Base-by-base conservation (phyloP, 306 rosid genomes). In the Sesbania bispinosa region DNA sequence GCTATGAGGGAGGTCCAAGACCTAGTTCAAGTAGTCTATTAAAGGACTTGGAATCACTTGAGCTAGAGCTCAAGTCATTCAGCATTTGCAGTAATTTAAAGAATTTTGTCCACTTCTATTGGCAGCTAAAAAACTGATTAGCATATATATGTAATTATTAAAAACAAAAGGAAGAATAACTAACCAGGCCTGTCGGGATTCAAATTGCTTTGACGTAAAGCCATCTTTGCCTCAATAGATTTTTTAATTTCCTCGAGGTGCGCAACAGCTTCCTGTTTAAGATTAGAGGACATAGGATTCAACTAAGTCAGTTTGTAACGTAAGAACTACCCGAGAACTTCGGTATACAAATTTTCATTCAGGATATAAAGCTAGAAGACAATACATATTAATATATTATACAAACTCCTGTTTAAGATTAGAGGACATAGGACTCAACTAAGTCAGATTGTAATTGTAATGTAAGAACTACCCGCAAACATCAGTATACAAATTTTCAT, bases 131-230 rank as follows among this genome's bases (percentile, higher is more conserved):
- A 74, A 69, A 30, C 13, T 36, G 52, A 71, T 20, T 53, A 67
- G 36, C 58, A 69, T 11, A 75, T n/a, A n/a, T 8, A n/a, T 4
- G 18, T n/a, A 45, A 21, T 33, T 39, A 39, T 39, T n/a, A 0
- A 69, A 66, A 74, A 52, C 54, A 48, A 48, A 11, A 30, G 24
- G 13, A 75, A 51, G 10, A 59, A 19, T 54, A 54, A 81, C 97
- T 76, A 69, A 95, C 99, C 97, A 71, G 99, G 99, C 80, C 99
- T 86, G 67, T 89, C 99, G 4, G 96, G 96, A 81, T 89, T 95
- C 87, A 89, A 81, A 91, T 95, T 95, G 88, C 86, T 84, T 38
- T 83, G 96, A 10, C 99, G 97, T 67, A 91, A 87, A 71, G 88
- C 81, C 88, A 89, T 77, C 81, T 91, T 95, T 27, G 96, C 86